Conservation (phyloP, 345 rosid genomes). For the Turritis glabra region DNA sequence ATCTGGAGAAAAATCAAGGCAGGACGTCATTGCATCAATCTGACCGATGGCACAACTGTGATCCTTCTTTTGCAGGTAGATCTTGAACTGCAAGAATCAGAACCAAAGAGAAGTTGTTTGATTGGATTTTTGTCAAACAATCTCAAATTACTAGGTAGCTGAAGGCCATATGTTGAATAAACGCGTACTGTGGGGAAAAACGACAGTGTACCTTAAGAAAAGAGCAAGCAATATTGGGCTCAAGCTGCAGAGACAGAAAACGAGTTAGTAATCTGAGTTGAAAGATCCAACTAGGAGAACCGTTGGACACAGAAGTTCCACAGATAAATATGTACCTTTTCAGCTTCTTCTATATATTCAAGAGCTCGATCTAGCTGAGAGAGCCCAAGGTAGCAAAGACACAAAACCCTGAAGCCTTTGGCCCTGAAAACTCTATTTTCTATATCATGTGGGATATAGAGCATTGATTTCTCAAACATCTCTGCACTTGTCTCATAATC, state of each 20-base stretch:
- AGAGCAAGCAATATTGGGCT: conserved; percentile 74
- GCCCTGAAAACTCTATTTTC: conserved; percentile 78
- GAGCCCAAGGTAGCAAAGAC: conserved; percentile 88
- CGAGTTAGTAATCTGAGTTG: conserved; percentile 16
- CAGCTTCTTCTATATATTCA: conserved; percentile 87
- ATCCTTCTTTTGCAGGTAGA: conserved; percentile 66
- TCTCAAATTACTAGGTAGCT: not conserved
- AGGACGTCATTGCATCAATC: conserved; percentile 67
- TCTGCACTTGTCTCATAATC: conserved; percentile 80
- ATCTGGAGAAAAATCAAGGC: conserved; percentile 84
- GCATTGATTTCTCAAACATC: conserved; percentile 94
- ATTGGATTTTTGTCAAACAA: conserved; percentile 15
- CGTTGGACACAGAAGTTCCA: not conserved
- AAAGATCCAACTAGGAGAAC: conserved; percentile 8
- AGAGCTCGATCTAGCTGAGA: conserved; percentile 80
- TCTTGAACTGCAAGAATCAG: conserved; percentile 72
- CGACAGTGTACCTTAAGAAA: conserved; percentile 77
- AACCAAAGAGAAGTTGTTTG: conserved; percentile 27
- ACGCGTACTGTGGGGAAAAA: not conserved
- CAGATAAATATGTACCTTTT: conserved; percentile 56
- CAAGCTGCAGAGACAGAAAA: conserved; percentile 67
- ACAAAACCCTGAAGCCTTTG: conserved; percentile 90
- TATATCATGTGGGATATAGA: conserved; percentile 68
- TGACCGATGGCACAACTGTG: conserved; percentile 61
- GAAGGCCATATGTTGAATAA: not conserved